Base-by-base conservation (phyloP, 495 filamentous ascomycete species). In the Penicillium silybi region DNA sequence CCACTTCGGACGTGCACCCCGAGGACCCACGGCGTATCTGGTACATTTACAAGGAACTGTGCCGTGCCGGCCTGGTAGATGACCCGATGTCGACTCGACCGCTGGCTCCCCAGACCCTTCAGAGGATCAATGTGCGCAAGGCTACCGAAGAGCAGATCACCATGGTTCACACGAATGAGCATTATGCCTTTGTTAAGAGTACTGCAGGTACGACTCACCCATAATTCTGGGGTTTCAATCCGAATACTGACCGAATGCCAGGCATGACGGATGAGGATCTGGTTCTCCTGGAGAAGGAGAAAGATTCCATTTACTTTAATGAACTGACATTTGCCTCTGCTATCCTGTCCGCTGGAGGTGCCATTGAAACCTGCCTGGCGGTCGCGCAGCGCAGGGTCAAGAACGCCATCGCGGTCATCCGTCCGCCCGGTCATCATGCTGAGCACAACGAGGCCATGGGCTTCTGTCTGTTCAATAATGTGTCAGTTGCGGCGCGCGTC, bases 381-480 rank as follows among this genome's bases (percentile, higher is more conserved):
- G 91, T 98, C 1, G 85, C 90, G 15, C 71, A 75, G 10, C 85
- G 90, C 8, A 76, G 77, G 27, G 86, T 96, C 43, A 96, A 92
- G 64, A 98, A 98, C 62, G 89, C 89, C 2, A 92, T 98, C 59
- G 93, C 93, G 0, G 84, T 97, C 13, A 93, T 98, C 52, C 84
- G 93, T 37, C 93, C 93, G 2, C 93, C 93, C 0, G 95, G 93
- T 2, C 93, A 98, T 58, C 93, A 98, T 70, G 95, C 93, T 1
- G 95, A 97, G 62, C 80, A 79, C 44, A 78, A 92, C 57, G 73
- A 80, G 13, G 78, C 93, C 6, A 90, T 93, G 82, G 93, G 93
- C 0, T 98, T 98, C 64, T 98, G 93, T 67, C 72, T 97, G 15
- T 97, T 96, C 66, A 96, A 99, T 70, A 99, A 99, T 69, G 95